These are phyloP conservation scores for Phialophora macrospora DNA, from an alignment of 2,329 filamentous ascomycete genomes.

Conservation along the genomic window DNA sequence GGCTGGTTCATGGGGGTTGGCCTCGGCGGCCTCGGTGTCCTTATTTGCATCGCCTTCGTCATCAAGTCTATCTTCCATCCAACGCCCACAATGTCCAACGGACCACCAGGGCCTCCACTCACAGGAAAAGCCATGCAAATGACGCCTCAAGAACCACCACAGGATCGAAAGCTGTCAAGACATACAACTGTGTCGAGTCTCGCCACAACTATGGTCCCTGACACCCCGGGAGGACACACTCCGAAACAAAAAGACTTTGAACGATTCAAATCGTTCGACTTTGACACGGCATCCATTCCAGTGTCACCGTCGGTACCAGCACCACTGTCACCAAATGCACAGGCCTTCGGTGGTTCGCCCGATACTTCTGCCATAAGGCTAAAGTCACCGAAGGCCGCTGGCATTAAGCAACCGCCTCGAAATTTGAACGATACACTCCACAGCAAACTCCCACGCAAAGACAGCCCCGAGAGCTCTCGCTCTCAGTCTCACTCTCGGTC, in stretches of 20 bases:
- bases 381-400: conserved; percentile 9
- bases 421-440: conserved; percentile 12
- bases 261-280: conserved; percentile 26
- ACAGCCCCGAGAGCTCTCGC: background rate
- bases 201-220: conserved; percentile 30
- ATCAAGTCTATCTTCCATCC: conserved; percentile 29
- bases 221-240: conserved; percentile 14
- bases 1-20: conserved; percentile 41
- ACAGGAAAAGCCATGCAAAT: conserved; percentile 11
- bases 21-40: conserved; percentile 37
- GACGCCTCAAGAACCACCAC: conserved; percentile 12
- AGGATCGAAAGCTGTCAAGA: conserved; percentile 10
- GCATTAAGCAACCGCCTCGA: background rate
- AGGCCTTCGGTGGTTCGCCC: background rate
- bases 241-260: conserved; percentile 21
- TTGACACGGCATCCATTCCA: conserved; percentile 15
- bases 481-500: conserved; percentile 12
- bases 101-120: conserved; percentile 19
- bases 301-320: conserved; percentile 6
- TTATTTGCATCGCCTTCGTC: conserved; percentile 32
- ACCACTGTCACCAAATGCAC: background rate
- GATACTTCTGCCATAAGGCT: background rate
- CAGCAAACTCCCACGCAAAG: conserved; percentile 1
- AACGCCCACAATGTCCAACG: conserved; percentile 14
- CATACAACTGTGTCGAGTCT: conserved; percentile 23